Evolutionary conservation across 768 basidiomycete species (phyloP), one percentile per base, ranked within the genome.

Genomic region (Mycena floridula): DNA sequence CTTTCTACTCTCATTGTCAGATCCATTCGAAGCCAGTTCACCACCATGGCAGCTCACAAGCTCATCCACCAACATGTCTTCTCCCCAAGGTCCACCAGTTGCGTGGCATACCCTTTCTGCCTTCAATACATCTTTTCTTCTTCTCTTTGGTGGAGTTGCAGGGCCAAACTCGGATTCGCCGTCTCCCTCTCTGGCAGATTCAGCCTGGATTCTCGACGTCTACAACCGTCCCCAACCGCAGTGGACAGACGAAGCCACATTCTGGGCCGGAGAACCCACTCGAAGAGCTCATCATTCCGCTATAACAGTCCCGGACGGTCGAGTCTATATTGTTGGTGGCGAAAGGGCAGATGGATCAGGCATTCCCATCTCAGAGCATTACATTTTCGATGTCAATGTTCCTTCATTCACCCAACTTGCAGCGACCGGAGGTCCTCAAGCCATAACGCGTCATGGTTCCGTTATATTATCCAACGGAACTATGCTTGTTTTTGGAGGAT

Each of bases 21-120:
- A 63, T 7, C 57, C 77, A 2, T 94, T 91, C 56, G 50, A 71
- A 36, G 56, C 70, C n/a, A 67, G 72, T 1, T 74, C 72, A 1
- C 81, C 89, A 1, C 85, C 88, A 12, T 91, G 87, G 85, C 52
- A 72, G 27, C 72, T 82, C 42, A 50, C 86, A 43, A 69, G 69
- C 42, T 68, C 67, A 45, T 67, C 73, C 25, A 54, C 64, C 2
- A 73, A 75, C 49, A 59, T 65, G 4, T 59, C 69, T 5, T 56
- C 68, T 4, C 63, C 72, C 1, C 71, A 75, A 44, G 76, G 77
- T 0, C 88, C 87, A 20, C 62, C 76, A 7, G 67, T 91, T 9
- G 78, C 85, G 9, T 93, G 88, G 85, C 86, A 91, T 58, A 79
- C 85, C 1, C 65, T 93, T 35, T 83, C 86, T 13, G 77, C 82